These are phyloP conservation scores for Rutstroemia sp. DNA, from an alignment of 2,329 filamentous ascomycete species.

Conservation along the genomic window DNA sequence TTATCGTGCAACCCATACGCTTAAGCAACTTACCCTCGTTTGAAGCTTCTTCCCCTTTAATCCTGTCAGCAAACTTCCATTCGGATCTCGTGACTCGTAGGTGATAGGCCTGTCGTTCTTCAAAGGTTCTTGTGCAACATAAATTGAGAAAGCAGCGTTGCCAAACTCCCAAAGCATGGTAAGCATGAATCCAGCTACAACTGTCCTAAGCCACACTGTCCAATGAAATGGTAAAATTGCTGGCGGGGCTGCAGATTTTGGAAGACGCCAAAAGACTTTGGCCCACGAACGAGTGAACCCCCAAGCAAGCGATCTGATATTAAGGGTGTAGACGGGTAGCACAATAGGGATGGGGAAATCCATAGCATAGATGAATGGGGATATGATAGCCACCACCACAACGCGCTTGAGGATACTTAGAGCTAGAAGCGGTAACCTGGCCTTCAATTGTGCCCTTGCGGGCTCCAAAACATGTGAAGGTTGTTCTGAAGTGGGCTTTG, in stretches of 20 bases:
- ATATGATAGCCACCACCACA: constrained; percentile 35
- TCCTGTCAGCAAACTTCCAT: constrained; percentile 79
- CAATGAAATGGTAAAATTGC: constrained; percentile 49
- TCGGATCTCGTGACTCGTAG: constrained; percentile 79
- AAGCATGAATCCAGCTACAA: constrained; percentile 58
- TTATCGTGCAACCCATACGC: background rate
- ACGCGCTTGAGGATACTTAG: constrained; percentile 26
- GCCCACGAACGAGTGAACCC: constrained; percentile 61
- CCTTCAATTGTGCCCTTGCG: constrained; percentile 32
- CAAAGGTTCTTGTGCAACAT: constrained; percentile 71
- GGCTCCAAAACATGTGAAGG: constrained; percentile 31
- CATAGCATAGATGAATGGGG: constrained; percentile 31
- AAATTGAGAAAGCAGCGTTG: constrained; percentile 72
- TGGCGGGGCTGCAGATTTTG: constrained; percentile 59
- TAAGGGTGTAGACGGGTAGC: constrained; percentile 46
- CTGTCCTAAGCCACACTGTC: constrained; percentile 47
- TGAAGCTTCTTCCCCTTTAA: constrained; percentile 76
- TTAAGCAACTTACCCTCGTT: constrained; percentile 48
- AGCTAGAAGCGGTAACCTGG: constrained; percentile 30
- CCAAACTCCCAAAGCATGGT: constrained; percentile 68
- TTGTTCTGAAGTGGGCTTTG: constrained; percentile 28
- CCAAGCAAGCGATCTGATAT: constrained; percentile 61
- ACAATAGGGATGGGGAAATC: constrained; percentile 34
- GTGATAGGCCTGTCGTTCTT: constrained; percentile 83
- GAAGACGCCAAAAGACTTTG: constrained; percentile 67